Evolutionary conservation across 2,329 filamentous ascomycete species (phyloP), one percentile per base, ranked within the genome.

Genomic region (Camillea tinctor): DNA sequence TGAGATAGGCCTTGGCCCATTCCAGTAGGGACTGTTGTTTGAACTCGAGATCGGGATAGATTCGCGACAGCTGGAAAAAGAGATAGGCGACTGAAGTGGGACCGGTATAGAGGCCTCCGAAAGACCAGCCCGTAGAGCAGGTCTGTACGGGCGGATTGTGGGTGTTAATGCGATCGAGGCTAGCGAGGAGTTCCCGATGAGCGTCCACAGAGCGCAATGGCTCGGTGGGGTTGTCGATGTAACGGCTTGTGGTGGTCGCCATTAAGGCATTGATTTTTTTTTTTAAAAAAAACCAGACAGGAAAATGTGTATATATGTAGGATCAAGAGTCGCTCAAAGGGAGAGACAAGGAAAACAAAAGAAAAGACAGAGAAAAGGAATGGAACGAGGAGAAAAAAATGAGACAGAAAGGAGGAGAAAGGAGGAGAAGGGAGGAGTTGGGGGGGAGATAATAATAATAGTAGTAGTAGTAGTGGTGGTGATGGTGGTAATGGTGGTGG

Each of bases 21-120:
- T 79, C 74, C 1, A 71, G 58, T 2, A 80, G 70, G 1, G 72
- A 69, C 59, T 81, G 77, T 1, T 75, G 75, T 30, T 73, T 71
- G 59, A 85, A 72, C 9, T 71, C 64, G 1, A 84, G 62, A 44
- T 79, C 69, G 0, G 83, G 81, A 22, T 80, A 76, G 2, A 71
- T 61, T 2, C 70, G 69, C 5, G 80, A 81, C 2, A 85, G 73
- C 8, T 76, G 75, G 21, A 83, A 78, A 70, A 87, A 84, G 9
- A 87, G 74, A 62, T 84, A 83, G 4, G 82, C 81, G n/a, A 85
- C 73, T 15, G 81, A 81, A 1, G 82, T 85, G 17, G 83, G 83
- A 1, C 84, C 84, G 1, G 72, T 74, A 66, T 81, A 83, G 13
- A 87, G 68, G 0, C 84, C 84, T n/a, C 77, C 74, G 13, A 80